Evolutionary conservation across 495 filamentous ascomycete genomes (phyloP).

Genomic region (Penicillium silybi): DNA sequence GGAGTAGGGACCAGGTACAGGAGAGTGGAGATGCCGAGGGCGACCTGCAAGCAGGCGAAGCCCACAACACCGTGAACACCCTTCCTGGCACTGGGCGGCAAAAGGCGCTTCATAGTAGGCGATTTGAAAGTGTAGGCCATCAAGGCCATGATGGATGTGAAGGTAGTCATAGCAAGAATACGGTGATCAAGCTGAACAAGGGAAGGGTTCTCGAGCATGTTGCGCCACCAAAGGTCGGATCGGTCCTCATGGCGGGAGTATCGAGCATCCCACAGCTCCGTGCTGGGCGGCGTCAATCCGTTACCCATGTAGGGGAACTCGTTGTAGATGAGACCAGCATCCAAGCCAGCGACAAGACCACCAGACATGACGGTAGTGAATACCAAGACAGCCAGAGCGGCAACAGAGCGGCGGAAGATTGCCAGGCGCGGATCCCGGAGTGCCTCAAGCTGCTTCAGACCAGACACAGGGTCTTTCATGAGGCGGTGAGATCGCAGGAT

Average conservation of each 20-base stretch:
- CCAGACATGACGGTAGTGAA: constrained; percentile 91
- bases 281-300: constrained; percentile 71
- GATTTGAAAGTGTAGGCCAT: constrained; percentile 72
- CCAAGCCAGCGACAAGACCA: constrained; percentile 87
- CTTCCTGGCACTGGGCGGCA: constrained; percentile 63
- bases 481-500: constrained; percentile 73
- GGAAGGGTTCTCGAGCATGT: constrained; percentile 93
- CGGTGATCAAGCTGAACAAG: constrained; percentile 93
- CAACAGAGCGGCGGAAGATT: constrained; percentile 68
- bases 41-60: constrained; percentile 75
- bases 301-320: constrained; percentile 94
- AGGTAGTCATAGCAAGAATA: constrained; percentile 85
- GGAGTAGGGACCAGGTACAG: constrained; percentile 89
- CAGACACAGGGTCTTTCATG: constrained; percentile 56
- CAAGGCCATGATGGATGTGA: constrained; percentile 71
- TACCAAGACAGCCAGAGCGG: constrained; percentile 68
- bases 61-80: constrained; percentile 78
- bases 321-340: constrained; percentile 96
- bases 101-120: constrained; percentile 51
- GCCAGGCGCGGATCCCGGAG: constrained; percentile 64
- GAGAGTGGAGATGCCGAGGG: constrained; percentile 82
- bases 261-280: constrained; percentile 78
- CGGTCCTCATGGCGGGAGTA: constrained; percentile 75
- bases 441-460: constrained; percentile 49
- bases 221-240: constrained; percentile 89